Conservation (phyloP, 176 grass and related monocot genomes). For the Themeda triandra region DNA sequence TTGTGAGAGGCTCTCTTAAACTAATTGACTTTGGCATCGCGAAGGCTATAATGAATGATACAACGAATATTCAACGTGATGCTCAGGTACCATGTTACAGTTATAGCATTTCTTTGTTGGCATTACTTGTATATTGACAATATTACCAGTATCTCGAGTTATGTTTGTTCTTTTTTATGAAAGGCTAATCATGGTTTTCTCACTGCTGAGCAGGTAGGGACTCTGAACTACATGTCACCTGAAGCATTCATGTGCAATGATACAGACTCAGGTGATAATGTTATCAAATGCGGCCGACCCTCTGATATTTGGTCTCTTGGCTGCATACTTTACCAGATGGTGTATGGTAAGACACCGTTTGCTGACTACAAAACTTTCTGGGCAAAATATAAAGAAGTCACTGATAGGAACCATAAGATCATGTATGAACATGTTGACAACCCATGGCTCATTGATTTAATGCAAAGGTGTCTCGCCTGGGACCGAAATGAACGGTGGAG, state of each 20-base stretch:
- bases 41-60: slow-evolving; percentile 81
- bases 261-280: slow-evolving; percentile 52
- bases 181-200: slow-evolving; percentile 26
- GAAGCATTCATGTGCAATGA: slow-evolving; percentile 94
- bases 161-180: neutral
- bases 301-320: slow-evolving; percentile 99
- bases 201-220: slow-evolving; percentile 65
- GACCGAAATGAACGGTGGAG: slow-evolving; percentile 79
- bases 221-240: slow-evolving; percentile 98
- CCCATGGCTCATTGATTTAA: slow-evolving; percentile 91
- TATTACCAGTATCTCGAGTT: neutral
- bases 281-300: slow-evolving; percentile 86
- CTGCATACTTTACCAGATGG: slow-evolving; percentile 97
- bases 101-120: neutral
- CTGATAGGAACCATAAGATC: slow-evolving; percentile 69
- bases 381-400: slow-evolving; percentile 89
- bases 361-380: slow-evolving; percentile 79
- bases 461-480: slow-evolving; percentile 83
- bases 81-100: slow-evolving; percentile 55
- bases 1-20: slow-evolving; percentile 76
- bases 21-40: slow-evolving; percentile 88
- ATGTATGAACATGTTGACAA: slow-evolving; percentile 67
- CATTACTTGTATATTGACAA: slow-evolving; percentile 11
- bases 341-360: slow-evolving; percentile 96
- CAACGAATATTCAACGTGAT: slow-evolving; percentile 90